Evolutionary conservation across 371 early-diverging fungal genomes (phyloP).

Genomic region (Phascolomyces articulosus): DNA sequence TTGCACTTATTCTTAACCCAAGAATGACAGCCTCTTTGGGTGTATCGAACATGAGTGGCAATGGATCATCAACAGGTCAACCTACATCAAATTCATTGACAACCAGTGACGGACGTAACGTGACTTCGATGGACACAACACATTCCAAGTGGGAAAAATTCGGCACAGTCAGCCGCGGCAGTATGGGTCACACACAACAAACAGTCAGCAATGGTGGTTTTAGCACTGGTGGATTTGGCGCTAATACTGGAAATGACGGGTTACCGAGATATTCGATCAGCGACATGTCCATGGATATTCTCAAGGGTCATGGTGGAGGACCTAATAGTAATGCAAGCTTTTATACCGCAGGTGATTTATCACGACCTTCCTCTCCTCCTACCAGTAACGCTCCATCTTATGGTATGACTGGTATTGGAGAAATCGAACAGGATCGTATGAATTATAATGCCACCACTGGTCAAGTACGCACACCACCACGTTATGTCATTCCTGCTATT

Average conservation of each 20-base stretch:
- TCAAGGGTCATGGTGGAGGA: background rate
- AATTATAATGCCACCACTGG: slow-evolving; percentile 33
- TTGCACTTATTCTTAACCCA: slow-evolving; percentile 32
- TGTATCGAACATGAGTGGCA: slow-evolving; percentile 3
- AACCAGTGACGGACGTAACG: slow-evolving; percentile 10
- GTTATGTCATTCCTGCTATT: slow-evolving; percentile 7
- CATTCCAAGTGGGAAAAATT: slow-evolving; percentile 7
- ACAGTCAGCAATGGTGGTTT: background rate
- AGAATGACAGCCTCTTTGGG: slow-evolving; percentile 20
- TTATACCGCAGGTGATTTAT: slow-evolving; percentile 2
- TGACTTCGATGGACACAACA: slow-evolving; percentile 4
- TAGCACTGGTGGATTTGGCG: background rate
- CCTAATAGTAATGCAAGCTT: slow-evolving; percentile 1
- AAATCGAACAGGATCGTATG: slow-evolving; percentile 30
- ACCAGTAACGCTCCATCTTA: no score
- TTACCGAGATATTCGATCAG: slow-evolving; percentile 13
- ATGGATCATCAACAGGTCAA: slow-evolving; percentile 8
- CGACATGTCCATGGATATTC: slow-evolving; percentile 19
- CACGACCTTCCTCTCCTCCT: slow-evolving; percentile 5
- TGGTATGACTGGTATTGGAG: background rate
- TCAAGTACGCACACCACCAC: slow-evolving; percentile 25
- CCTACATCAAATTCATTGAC: background rate
- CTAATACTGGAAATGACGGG: slow-evolving; percentile 1
- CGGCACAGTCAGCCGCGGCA: background rate
- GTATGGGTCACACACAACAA: slow-evolving; percentile 1